These are phyloP conservation scores for Infundibulicybe gibba DNA, from an alignment of 768 basidiomycete species.

Conservation along the genomic window DNA sequence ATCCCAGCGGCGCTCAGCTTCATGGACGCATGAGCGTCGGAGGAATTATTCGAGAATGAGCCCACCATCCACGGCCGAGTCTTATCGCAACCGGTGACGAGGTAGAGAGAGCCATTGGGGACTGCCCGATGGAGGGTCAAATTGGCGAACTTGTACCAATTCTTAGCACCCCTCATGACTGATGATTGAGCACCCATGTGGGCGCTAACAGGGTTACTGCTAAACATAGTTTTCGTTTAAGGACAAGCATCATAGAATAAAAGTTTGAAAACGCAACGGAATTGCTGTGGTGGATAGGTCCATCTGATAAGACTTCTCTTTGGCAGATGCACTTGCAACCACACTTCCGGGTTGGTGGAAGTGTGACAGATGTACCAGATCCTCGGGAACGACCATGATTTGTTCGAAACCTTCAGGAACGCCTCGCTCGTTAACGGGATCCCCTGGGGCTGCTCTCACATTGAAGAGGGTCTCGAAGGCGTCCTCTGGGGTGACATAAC, in stretches of 20 bases:
- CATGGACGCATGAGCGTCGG: conserved; percentile 4
- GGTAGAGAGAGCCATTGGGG: conserved; percentile 15
- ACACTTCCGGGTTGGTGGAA: conserved; percentile 4
- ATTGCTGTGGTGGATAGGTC: conserved; percentile 6
- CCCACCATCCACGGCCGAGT: conserved; percentile 11
- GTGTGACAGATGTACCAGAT: conserved; percentile 8
- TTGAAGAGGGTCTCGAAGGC: conserved; percentile 17
- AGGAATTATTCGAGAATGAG: conserved; percentile 8
- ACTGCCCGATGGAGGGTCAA: conserved; percentile 7
- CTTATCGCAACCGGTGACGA: conserved; percentile 17
- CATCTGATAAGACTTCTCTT: conserved; percentile 2
- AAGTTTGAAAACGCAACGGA: conserved; percentile 2
- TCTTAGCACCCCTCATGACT: conserved; percentile 1
- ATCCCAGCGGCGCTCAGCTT: conserved; percentile 3
- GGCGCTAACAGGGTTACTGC: conserved; percentile 3
- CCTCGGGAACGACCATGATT: conserved; percentile 7
- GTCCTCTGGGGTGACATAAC: conserved; percentile 16
- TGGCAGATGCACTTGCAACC: conserved; percentile 5
- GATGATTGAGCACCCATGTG: conserved; percentile 4
- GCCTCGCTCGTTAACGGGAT: conserved; percentile 12
- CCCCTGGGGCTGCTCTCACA: conserved; percentile 8
- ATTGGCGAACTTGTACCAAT: conserved; percentile 12
- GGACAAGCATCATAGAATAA: not conserved
- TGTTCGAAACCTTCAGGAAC: conserved; percentile 12
- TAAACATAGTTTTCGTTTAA: not conserved